phyloP scores from a whole-genome alignment of 1,284 basidiomycete genomes.

The Clitocybe nebularis region DNA sequence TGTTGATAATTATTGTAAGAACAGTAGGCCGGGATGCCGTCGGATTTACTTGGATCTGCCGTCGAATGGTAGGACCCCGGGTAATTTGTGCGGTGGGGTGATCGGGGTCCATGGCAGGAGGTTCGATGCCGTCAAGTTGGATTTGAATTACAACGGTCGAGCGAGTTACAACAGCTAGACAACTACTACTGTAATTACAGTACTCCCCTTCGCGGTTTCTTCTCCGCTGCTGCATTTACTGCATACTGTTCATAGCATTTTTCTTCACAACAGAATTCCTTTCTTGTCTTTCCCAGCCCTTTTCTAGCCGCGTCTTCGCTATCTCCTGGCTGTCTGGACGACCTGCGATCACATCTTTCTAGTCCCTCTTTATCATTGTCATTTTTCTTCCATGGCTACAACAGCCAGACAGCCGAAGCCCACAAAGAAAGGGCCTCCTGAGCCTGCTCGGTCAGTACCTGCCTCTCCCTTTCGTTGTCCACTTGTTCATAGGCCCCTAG shows the following conservation, averaged over 20 bases:
- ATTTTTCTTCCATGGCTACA: slow-evolving; percentile 48
- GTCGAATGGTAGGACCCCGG: no score
- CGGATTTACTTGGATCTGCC: no score
- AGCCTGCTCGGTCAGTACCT: slow-evolving; percentile 50
- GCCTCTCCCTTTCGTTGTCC: slow-evolving; percentile 1
- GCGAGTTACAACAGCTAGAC: background rate
- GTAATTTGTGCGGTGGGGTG: no score
- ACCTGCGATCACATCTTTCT: slow-evolving; percentile 26
- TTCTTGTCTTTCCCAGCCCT: slow-evolving; percentile 18
- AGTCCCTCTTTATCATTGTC: slow-evolving; percentile 27
- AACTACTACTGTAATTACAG: background rate
- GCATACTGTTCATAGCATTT: slow-evolving; percentile 13
- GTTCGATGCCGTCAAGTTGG: background rate
- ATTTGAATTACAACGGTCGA: background rate
- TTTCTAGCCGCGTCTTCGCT: slow-evolving; percentile 23
- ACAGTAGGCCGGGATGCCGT: no score
- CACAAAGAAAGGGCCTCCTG: slow-evolving; percentile 52
- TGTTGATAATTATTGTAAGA: no score
- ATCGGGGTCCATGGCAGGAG: background rate
- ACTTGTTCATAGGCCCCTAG: slow-evolving; percentile 28
- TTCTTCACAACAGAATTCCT: slow-evolving; percentile 12
- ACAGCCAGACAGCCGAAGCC: slow-evolving; percentile 56
- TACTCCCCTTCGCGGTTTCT: background rate
- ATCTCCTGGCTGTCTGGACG: slow-evolving; percentile 36
- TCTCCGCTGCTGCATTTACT: slow-evolving; percentile 1